Conservation (phyloP, 306 rosid genomes). For the Trifolium pratense region DNA sequence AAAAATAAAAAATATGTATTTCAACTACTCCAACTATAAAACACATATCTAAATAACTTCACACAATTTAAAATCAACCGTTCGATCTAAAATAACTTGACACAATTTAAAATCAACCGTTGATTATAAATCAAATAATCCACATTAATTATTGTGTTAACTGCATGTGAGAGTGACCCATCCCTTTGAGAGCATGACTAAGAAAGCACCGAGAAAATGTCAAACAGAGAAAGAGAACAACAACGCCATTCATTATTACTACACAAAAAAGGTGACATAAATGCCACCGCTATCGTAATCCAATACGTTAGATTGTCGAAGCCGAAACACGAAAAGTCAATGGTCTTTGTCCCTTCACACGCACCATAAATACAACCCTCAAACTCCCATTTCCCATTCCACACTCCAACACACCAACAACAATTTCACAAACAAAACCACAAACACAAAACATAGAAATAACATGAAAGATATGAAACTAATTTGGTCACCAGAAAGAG, state of each 20-base stretch:
- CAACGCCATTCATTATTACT: not conserved
- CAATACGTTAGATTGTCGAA: conserved; percentile 45
- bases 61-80: too few relatives aligned
- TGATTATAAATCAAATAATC: too few relatives aligned
- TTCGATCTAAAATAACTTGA: too few relatives aligned
- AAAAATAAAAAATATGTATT: too few relatives aligned
- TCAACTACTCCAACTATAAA: too few relatives aligned
- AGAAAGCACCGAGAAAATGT: conserved; percentile 34
- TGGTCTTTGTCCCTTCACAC: conserved; percentile 17
- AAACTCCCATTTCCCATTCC: not conserved
- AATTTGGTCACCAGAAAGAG: conserved; percentile 91
- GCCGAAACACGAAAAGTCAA: conserved; percentile 55
- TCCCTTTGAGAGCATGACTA: not conserved
- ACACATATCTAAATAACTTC: too few relatives aligned
- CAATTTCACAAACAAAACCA: not conserved
- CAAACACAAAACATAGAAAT: not conserved
- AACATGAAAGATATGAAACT: conserved; percentile 62
- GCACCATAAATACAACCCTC: conserved; percentile 28
- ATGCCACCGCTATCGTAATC: conserved; percentile 45
- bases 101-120: too few relatives aligned
- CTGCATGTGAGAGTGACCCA: too few relatives aligned
- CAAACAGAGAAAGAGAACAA: not conserved
- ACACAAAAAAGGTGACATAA: not conserved
- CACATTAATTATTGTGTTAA: too few relatives aligned
- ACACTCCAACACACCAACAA: not conserved